A percentile compares a stretch with the other conserved stretches of the same genome.
Evolutionary conservation across 768 basidiomycete genomes (phyloP).

Genomic region (Mycena capillaripes): DNA sequence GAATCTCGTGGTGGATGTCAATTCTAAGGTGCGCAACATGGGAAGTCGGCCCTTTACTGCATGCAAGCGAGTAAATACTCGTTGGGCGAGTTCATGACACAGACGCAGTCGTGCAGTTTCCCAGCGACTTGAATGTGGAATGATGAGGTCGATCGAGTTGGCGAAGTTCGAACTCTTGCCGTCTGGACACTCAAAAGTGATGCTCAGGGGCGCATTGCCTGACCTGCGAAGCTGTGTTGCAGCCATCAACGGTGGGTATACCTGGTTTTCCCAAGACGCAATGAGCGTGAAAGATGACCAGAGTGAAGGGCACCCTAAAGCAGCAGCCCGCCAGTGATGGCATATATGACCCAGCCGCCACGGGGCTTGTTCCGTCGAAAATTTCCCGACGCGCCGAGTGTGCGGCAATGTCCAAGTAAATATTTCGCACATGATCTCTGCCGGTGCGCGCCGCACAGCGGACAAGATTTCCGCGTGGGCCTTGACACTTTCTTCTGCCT

Average conservation of each 20-base stretch:
- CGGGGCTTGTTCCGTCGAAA: neutral
- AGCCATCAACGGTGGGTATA: neutral
- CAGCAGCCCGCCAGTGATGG: neutral
- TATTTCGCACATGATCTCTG: neutral
- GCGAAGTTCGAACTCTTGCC: neutral
- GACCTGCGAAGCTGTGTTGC: neutral
- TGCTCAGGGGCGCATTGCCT: neutral
- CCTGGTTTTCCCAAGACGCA: neutral
- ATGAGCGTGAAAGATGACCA: neutral
- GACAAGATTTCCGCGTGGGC: neutral
- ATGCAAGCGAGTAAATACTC: neutral
- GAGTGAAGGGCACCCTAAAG: neutral
- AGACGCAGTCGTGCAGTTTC: neutral
- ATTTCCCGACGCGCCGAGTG: neutral
- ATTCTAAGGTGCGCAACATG: neutral
- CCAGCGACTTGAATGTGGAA: neutral
- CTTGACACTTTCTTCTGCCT: neutral
- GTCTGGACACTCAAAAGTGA: neutral
- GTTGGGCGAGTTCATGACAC: neutral
- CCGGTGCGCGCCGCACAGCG: neutral
- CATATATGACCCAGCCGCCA: neutral
- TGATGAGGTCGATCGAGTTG: neutral
- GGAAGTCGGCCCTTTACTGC: neutral
- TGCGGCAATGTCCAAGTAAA: neutral
- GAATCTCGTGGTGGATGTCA: neutral